Evolutionary conservation across 2,329 filamentous ascomycete species (phyloP), one percentile per base, ranked within the genome.

Genomic region (Scorias spongiosa): DNA sequence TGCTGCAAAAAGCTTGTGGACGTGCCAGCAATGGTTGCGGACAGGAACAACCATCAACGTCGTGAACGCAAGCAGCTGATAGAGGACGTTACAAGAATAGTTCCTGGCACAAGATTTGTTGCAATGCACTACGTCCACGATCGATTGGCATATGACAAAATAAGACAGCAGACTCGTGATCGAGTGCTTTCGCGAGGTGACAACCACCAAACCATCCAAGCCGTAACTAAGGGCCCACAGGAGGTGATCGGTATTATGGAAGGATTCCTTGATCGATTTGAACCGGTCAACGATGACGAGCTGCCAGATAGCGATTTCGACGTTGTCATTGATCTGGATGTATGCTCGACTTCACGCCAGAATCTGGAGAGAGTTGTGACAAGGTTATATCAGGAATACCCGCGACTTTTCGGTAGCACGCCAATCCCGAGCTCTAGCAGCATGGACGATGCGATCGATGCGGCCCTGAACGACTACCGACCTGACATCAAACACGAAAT

Each of bases 161-260:
- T 96, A 48, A 76, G 84, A 39, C 68, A 75, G 45, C 71, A 89
- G 20, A 93, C 87, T 1, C 80, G 77, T 45, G 74, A 80, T 49
- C 80, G 91, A 41, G 85, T 98, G 1, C 67, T 95, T 15, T 73
- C 77, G 5, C 81, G 91, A 17, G 91, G 91, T 11, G 87, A 98
- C 62, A 96, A 96, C 57, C 91, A 98, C 61, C 91, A 98, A 65
- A 98, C 91, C 0, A 96, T 98, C 47, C 87, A 91, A 56, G 88
- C 89, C 10, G 70, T 67, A n/a, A 81, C 76, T 39, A 81, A 84
- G 44, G 75, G 81, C 39, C 64, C 70, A 40, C 66, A 72, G 14
- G 89, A 94, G 61, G 84, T 91, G 44, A 70, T 91, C 40, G 76
- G 77, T 5, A 93, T 98, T 54, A 96, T 98, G 91, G 84, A 95